Base-by-base conservation (phyloP, 2,329 filamentous ascomycete species). In the Fusarium lyarnte region DNA sequence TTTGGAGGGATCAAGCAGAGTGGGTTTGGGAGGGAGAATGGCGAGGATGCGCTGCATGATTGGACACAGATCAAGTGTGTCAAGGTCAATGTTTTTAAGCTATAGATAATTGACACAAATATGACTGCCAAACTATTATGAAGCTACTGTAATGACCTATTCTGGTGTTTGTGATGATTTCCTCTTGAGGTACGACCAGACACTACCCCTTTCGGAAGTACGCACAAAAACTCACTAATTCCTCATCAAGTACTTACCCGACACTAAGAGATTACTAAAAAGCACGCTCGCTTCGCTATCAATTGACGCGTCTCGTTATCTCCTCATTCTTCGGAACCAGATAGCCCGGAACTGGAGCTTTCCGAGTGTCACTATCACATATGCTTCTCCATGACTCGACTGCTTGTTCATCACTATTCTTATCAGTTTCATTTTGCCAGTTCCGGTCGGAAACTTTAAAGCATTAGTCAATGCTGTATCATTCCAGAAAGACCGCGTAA, bases 1-100 rank as follows among this genome's bases (percentile, higher is more conserved):
- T 82, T 82, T 69, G 80, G 80, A 0, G 80, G 80, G 13, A 72
- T 80, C 8, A 82, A 82, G 63, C 74, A 81, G 61, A 79, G 77
- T 10, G 79, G 80, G 0, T 79, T 79, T 25, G 79, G 80, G 0
- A 66, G 76, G 16, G 80, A 82, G 47, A 75, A 80, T 41, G 79
- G 80, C 0, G 72, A 78, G 57, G 78, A 81, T 45, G 79, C 79
- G 0, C 25, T 81, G 21, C 74, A 76, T 11, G 79, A 80, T 57
- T 81, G 77, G 70, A 77, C 74, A 5, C 72, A 75, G 27, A 74
- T 78, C 2, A 81, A 82, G 51, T 63, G 60, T 16, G 74, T 79
- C n/a, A 78, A 78, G 70, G 39, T 74, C 19, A 74, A 74, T 13
- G 58, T 74, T 3, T 64, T 74, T 17, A 76, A 73, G 33, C 29